Evolutionary conservation across 441 rosid species (phyloP).

Genomic region (Macaranga tanarius): DNA sequence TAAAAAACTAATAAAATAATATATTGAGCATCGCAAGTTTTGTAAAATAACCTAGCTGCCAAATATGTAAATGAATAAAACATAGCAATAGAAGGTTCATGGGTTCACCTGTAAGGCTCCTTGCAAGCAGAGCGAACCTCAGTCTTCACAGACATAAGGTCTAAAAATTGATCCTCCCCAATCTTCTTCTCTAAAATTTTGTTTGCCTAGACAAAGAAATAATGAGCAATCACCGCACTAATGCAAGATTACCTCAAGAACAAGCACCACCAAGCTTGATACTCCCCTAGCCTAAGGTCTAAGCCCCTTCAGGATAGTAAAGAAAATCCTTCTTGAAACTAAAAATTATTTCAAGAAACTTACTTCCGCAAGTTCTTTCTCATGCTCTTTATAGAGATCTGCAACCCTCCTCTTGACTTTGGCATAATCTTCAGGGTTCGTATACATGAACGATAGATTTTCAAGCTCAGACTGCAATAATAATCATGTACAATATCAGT

Average conservation of each 20-base stretch:
- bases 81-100: constrained; percentile 3
- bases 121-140: constrained; percentile 80
- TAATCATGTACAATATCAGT: constrained; percentile 7
- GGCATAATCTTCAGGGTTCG: constrained; percentile 82
- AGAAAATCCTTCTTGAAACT: constrained; percentile 2
- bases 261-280: constrained; percentile 8
- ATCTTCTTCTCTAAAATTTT: constrained; percentile 87
- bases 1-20: background rate
- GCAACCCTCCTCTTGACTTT: constrained; percentile 75
- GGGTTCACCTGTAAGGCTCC: constrained; percentile 89
- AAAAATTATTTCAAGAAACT: background rate
- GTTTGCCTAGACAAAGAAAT: constrained; percentile 55
- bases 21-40: background rate
- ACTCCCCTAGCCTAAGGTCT: constrained; percentile 7
- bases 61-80: constrained; percentile 24
- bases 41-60: background rate
- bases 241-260: constrained; percentile 18
- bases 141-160: constrained; percentile 79
- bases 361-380: constrained; percentile 90
- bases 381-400: constrained; percentile 82
- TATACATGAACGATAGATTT: constrained; percentile 91
- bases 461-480: constrained; percentile 91
- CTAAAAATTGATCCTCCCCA: constrained; percentile 91
- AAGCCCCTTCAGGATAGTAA: background rate
- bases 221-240: constrained; percentile 7